Evolutionary conservation across 148 eudicot genomes (phyloP), one percentile per base, ranked within the genome.

Genomic region (Heliamphora exappendiculata): DNA sequence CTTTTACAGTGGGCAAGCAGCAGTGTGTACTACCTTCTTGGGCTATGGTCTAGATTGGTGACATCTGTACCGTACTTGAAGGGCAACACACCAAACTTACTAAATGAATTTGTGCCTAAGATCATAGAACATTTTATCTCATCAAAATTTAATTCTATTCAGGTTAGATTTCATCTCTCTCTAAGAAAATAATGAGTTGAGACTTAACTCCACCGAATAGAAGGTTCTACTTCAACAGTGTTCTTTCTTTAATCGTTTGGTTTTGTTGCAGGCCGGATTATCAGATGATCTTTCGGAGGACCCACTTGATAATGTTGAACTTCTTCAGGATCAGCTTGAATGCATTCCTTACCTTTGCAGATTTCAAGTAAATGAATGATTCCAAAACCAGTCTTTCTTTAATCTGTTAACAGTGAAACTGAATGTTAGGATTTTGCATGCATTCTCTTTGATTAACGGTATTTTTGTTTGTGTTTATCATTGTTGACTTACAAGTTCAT

Each of bases 251-350:
- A n/a, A 51, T 78, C 31, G 39, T 55, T 69, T 51, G 49, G 54
- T 37, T 42, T 64, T 67, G 29, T 47, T 76, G 70, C 70, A 94
- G 98, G 86, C 85, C 78, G 96, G 84, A 47, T 75, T 76, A 74
- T 80, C 89, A 13, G 92, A 94, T 76, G 97, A 94, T 75, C 85
- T 85, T 74, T 86, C 88, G 0, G 98, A 92, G 83, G 88, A 92
- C 78, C 92, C 97, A 77, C 87, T 94, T 31, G 98, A 94, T 81
- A 92, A 88, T 82, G 83, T 88, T 71, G 98, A 94, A 70, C 83
- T 94, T 75, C 92, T 94, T 81, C 97, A 94, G 74, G 98, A 94
- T 75, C 98, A 94, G 84, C 91, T 94, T 63, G 96, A 92, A 68
- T 89, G 89, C 75, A 85, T 89, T 81, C 93, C 97, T 3, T 76